Conservation (phyloP, 768 basidiomycete species). For the Cystofilobasidium bisporidii region DNA sequence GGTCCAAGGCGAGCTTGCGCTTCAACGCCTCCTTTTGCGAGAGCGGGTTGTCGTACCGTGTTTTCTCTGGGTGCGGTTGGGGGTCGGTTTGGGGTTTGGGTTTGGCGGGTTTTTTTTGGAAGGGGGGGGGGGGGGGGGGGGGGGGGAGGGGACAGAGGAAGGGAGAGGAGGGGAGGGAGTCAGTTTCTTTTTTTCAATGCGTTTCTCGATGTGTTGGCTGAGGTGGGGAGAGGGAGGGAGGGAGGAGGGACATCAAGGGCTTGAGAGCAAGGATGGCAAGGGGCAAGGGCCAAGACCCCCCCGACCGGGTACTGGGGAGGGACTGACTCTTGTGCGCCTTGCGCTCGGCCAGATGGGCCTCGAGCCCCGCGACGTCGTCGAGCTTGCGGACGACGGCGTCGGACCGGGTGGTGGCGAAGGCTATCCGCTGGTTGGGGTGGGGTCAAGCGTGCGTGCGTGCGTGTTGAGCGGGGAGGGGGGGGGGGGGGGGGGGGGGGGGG, state of each 20-base stretch:
- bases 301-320: neutral
- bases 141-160: too few species aligned
- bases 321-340: conserved; percentile 73
- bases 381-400: conserved; percentile 77
- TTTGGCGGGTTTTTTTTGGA: too few species aligned
- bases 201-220: too few species aligned
- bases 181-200: too few species aligned
- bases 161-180: too few species aligned
- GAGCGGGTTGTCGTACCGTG: conserved; percentile 26
- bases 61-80: conserved; percentile 5
- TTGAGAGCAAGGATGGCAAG: neutral
- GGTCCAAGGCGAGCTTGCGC: conserved; percentile 58
- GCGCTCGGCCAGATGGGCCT: conserved; percentile 63
- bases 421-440: conserved; percentile 98
- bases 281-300: neutral
- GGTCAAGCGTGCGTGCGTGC: too few species aligned
- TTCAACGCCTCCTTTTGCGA: conserved; percentile 65
- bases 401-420: conserved; percentile 77
- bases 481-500: too few species aligned
- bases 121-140: too few species aligned
- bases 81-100: too few species aligned
- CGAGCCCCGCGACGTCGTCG: conserved; percentile 57
- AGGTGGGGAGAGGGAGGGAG: too few species aligned
- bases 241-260: too few species aligned
- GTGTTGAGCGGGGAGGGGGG: too few species aligned